A percentile compares a stretch with the other conserved stretches of the same genome.
phyloP scores from a whole-genome alignment of 2,329 filamentous ascomycete genomes.

The Colletotrichum shisoi region DNA sequence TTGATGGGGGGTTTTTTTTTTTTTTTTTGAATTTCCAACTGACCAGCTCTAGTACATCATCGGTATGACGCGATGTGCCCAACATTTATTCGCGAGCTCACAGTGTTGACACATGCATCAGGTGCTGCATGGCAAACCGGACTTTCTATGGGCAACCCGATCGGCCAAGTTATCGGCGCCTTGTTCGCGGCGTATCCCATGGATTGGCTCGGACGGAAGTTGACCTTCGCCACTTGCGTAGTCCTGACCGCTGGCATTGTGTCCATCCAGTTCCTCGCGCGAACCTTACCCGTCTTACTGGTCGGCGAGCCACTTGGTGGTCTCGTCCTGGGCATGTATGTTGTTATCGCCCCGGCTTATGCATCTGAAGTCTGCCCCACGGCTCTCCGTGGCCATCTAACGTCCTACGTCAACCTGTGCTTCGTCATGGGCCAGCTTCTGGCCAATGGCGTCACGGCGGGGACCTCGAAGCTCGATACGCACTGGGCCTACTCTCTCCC shows the following conservation, averaged over 20 bases:
- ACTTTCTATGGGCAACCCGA: slow-evolving; percentile 62
- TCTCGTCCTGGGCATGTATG: slow-evolving; percentile 68
- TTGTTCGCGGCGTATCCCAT: slow-evolving; percentile 58
- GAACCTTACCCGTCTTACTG: slow-evolving; percentile 63
- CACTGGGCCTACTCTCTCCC: slow-evolving; percentile 61
- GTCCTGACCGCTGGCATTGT: slow-evolving; percentile 60
- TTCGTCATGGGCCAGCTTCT: slow-evolving; percentile 70
- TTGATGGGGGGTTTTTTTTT: no score
- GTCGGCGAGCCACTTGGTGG: slow-evolving; percentile 69
- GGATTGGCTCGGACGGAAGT: slow-evolving; percentile 56
- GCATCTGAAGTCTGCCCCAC: slow-evolving; percentile 68
- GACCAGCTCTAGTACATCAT: slow-evolving; percentile 47
- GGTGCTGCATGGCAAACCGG: slow-evolving; percentile 57
- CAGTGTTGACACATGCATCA: slow-evolving; percentile 25
- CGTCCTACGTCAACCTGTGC: slow-evolving; percentile 68
- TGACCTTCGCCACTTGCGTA: slow-evolving; percentile 56
- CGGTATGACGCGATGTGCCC: slow-evolving; percentile 37
- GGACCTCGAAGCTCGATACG: slow-evolving; percentile 50
- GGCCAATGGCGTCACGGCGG: slow-evolving; percentile 57
- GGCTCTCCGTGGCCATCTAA: slow-evolving; percentile 64
- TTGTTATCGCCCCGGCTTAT: slow-evolving; percentile 66
- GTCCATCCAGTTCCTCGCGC: slow-evolving; percentile 70
- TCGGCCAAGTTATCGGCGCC: slow-evolving; percentile 65
- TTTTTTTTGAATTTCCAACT: background rate
- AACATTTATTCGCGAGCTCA: background rate